phyloP scores from a whole-genome alignment of 106 monocot genomes.

The Dactylorhiza incarnata region DNA sequence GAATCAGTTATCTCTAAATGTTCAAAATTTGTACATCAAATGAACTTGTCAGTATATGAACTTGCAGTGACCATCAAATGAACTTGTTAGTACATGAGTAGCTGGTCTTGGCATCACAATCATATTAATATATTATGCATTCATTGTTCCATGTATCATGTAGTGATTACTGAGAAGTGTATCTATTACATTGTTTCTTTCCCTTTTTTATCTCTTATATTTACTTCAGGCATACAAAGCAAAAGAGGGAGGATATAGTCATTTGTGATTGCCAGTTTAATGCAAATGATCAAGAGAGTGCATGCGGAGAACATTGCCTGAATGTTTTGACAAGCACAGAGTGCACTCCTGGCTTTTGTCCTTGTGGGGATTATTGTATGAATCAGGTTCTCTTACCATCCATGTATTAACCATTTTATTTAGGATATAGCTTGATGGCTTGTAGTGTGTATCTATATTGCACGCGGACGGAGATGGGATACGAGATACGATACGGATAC shows the following conservation, averaged over 20 bases:
- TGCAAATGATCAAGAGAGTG: constrained; percentile 57
- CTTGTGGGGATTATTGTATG: constrained; percentile 59
- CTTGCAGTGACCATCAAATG: background rate
- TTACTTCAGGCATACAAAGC: constrained; percentile 67
- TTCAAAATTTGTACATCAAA: background rate
- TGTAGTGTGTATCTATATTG: no score
- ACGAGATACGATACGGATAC: no score
- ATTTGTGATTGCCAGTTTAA: constrained; percentile 60
- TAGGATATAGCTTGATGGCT: no score
- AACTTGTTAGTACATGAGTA: background rate
- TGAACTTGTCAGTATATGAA: background rate
- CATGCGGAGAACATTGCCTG: constrained; percentile 78
- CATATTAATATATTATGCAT: background rate
- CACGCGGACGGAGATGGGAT: no score
- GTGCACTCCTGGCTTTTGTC: constrained; percentile 82
- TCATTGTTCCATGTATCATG: constrained; percentile 3
- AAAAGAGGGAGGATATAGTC: constrained; percentile 79
- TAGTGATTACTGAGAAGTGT: background rate
- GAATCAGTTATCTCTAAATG: background rate
- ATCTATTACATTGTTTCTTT: background rate
- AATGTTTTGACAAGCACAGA: constrained; percentile 95
- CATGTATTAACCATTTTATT: background rate
- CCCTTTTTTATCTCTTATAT: background rate
- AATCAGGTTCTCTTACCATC: constrained; percentile 64
- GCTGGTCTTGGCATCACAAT: background rate